Conservation (phyloP, 2,329 filamentous ascomycete species). For the Trichoderma asperellum region DNA sequence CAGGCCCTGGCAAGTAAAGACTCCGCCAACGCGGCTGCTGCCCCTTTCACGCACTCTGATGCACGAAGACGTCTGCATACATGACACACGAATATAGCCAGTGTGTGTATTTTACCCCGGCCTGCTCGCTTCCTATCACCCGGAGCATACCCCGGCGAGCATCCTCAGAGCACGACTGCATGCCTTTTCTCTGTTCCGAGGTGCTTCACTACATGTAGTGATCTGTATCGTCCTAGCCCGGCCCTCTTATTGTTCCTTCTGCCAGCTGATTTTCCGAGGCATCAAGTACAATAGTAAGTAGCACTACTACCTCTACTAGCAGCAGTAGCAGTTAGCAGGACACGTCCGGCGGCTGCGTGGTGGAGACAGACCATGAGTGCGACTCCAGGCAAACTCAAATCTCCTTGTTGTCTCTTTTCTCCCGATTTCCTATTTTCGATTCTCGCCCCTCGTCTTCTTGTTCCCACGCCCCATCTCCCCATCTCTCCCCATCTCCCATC, state of each 20-base stretch:
- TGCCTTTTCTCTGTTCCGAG: background rate
- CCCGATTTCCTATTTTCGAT: background rate
- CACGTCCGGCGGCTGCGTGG: background rate
- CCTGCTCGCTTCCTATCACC: background rate
- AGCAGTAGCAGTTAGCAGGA: background rate
- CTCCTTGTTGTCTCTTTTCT: slow-evolving; percentile 16
- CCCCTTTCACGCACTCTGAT: background rate
- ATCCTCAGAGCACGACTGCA: background rate
- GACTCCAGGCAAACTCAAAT: background rate
- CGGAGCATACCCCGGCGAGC: background rate
- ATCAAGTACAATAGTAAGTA: background rate
- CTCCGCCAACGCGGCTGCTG: background rate
- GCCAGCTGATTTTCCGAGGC: background rate
- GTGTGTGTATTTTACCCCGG: background rate
- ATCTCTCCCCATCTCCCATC: slow-evolving; percentile 26
- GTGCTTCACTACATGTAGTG: background rate
- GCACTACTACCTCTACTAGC: background rate
- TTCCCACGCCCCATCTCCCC: slow-evolving; percentile 4
- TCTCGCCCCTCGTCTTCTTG: slow-evolving; percentile 9
- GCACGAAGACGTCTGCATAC: background rate
- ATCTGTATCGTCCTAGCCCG: background rate
- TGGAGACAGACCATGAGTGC: background rate
- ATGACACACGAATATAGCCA: background rate
- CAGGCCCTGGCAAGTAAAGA: background rate
- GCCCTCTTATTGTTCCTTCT: background rate